Percentiles rank a stretch among this genome's conserved stretches.
phyloP scores from a whole-genome alignment of 2,329 filamentous ascomycete species.

The Diaporthe helianthi region DNA sequence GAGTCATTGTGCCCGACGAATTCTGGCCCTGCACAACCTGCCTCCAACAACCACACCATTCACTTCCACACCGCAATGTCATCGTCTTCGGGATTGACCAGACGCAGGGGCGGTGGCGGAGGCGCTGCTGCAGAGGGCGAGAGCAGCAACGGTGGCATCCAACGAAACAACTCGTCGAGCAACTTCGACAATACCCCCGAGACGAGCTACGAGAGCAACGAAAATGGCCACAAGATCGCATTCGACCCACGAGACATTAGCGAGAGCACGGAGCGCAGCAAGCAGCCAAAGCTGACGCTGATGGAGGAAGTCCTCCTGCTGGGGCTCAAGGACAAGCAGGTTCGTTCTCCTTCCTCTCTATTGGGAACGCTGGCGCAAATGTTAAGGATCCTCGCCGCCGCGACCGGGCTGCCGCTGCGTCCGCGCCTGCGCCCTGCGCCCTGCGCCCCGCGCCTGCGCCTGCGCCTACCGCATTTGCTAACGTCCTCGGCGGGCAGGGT shows the following conservation, averaged over 20 bases:
- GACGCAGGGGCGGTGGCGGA: conserved; percentile 71
- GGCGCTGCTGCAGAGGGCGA: conserved; percentile 61
- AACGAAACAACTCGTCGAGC: conserved; percentile 63
- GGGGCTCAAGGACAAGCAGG: conserved; percentile 98
- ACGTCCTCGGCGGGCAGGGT: conserved; percentile 63
- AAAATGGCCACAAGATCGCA: conserved; percentile 98
- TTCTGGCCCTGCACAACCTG: background rate
- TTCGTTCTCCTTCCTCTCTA: conserved; percentile 51
- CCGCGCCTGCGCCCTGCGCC: background rate
- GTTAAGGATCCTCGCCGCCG: background rate
- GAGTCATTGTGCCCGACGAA: background rate
- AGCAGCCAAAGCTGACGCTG: conserved; percentile 96
- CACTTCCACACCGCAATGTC: conserved; percentile 37
- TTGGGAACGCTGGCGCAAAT: background rate
- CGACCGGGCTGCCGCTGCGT: conserved; percentile 4
- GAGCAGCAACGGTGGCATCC: conserved; percentile 57
- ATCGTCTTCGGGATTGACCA: conserved; percentile 62
- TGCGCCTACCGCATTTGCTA: conserved; percentile 28
- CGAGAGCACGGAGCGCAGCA: conserved; percentile 94
- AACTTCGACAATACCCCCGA: conserved; percentile 65
- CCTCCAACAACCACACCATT: background rate
- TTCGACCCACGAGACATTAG: conserved; percentile 97
- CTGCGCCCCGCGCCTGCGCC: background rate
- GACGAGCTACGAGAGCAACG: conserved; percentile 89
- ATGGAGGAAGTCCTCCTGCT: conserved; percentile 98